Conservation (phyloP, 768 basidiomycete species). For the Suillus clintonianus region DNA sequence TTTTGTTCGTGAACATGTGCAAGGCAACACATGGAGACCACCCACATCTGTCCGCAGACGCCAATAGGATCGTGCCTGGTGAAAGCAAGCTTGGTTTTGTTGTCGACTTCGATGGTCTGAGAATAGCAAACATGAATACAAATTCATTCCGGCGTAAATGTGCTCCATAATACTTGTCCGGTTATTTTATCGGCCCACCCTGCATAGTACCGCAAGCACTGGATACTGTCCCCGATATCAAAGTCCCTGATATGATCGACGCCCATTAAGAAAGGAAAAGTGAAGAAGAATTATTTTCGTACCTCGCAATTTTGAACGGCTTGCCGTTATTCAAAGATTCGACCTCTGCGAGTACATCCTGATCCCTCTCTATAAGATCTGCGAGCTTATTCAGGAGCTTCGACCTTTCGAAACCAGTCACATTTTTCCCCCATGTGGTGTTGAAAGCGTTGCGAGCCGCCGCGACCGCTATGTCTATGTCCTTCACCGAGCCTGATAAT, state of each 20-base stretch:
- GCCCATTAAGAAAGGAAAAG: not conserved
- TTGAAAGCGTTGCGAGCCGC: constrained; percentile 83
- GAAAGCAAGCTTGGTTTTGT: constrained; percentile 79
- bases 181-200: constrained; percentile 95
- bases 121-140: constrained; percentile 7
- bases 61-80: constrained; percentile 90
- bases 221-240: constrained; percentile 77
- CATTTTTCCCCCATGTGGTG: constrained; percentile 87
- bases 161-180: constrained; percentile 63
- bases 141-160: not conserved
- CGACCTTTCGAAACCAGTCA: constrained; percentile 81
- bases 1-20: constrained; percentile 6
- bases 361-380: constrained; percentile 85
- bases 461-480: constrained; percentile 82
- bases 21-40: constrained; percentile 9
- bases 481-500: constrained; percentile 59
- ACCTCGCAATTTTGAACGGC: constrained; percentile 66
- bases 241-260: constrained; percentile 54
- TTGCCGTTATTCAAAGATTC: constrained; percentile 92
- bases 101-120: constrained; percentile 79
- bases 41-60: constrained; percentile 91
- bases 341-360: constrained; percentile 78
- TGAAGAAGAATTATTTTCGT: constrained; percentile 19
- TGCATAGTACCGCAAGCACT: constrained; percentile 87
- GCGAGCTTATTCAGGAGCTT: constrained; percentile 83